These are phyloP conservation scores for Aspergillus unguis DNA, from an alignment of 2,329 filamentous ascomycete genomes.

Conservation along the genomic window DNA sequence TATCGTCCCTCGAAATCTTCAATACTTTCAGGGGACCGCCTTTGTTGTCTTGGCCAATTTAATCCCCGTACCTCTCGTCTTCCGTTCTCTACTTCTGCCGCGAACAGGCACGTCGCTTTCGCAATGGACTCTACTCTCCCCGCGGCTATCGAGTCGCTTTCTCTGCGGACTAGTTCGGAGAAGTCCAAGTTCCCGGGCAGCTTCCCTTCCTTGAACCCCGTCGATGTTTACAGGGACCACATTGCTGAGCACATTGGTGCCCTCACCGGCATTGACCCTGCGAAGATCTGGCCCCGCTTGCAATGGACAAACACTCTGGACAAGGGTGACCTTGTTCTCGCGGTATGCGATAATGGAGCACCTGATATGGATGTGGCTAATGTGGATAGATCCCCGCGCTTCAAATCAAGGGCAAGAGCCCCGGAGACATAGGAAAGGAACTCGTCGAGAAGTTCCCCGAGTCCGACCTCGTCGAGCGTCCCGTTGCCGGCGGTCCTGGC, in stretches of 20 bases:
- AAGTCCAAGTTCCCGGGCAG: conserved; percentile 41
- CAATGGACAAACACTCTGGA: conserved; percentile 47
- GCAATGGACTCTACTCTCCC: conserved; percentile 38
- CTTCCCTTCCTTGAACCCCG: conserved; percentile 45
- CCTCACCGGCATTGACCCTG: conserved; percentile 37
- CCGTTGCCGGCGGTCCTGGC: conserved; percentile 41
- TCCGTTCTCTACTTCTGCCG: conserved; percentile 10
- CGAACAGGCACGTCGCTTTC: conserved; percentile 15
- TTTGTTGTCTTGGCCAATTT: conserved; percentile 7
- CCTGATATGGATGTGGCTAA: background rate
- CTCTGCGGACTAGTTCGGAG: conserved; percentile 39
- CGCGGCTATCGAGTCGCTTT: conserved; percentile 36
- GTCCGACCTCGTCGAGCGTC: conserved; percentile 56
- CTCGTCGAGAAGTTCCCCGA: conserved; percentile 57
- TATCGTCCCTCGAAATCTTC: conserved; percentile 14
- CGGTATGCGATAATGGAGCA: conserved; percentile 30
- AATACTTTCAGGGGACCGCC: conserved; percentile 20
- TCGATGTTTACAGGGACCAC: conserved; percentile 47
- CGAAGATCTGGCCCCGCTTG: conserved; percentile 40
- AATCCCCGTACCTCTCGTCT: conserved; percentile 1
- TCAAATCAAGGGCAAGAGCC: conserved; percentile 57
- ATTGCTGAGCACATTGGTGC: conserved; percentile 43
- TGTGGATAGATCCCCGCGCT: conserved; percentile 40
- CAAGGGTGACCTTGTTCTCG: conserved; percentile 46
- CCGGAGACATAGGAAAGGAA: conserved; percentile 55